phyloP scores from a whole-genome alignment of 805 yeast genomes.

The Isabelozyma pseudorhagii region DNA sequence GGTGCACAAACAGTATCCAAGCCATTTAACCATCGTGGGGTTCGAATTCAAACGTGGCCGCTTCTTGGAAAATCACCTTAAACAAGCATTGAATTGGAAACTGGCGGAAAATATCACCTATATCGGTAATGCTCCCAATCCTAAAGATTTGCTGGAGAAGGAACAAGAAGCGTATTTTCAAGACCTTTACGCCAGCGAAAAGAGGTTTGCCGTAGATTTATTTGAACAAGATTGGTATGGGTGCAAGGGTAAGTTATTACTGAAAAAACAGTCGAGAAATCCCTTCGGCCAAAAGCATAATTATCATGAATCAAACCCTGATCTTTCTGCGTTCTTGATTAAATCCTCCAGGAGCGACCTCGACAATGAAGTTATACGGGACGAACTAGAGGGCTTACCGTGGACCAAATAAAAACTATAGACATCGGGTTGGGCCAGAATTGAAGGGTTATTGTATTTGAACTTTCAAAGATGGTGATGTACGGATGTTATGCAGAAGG shows the following conservation, averaged over 20 bases:
- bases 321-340: conserved; percentile 11
- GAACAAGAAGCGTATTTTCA: conserved; percentile 39
- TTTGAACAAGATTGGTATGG: conserved; percentile 63
- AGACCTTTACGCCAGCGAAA: conserved; percentile 46
- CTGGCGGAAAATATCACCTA: conserved; percentile 40
- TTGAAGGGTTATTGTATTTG: too few relatives aligned
- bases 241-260: conserved; percentile 34
- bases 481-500: too few relatives aligned
- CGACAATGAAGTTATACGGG: too few relatives aligned
- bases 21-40: conserved; percentile 56
- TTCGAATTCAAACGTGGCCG: conserved; percentile 70
- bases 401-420: too few relatives aligned
- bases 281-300: conserved; percentile 48
- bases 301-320: conserved; percentile 27
- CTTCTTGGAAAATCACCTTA: conserved; percentile 53
- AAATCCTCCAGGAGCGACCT: not conserved
- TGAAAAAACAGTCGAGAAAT: conserved; percentile 53
- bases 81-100: conserved; percentile 40
- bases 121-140: conserved; percentile 57
- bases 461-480: too few relatives aligned
- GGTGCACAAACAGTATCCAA: conserved; percentile 46
- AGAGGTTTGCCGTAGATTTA: conserved; percentile 48
- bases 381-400: too few relatives aligned
- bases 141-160: conserved; percentile 22
- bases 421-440: too few relatives aligned